Conservation (phyloP, 1,284 basidiomycete genomes). For the Testicularia cyperi region DNA sequence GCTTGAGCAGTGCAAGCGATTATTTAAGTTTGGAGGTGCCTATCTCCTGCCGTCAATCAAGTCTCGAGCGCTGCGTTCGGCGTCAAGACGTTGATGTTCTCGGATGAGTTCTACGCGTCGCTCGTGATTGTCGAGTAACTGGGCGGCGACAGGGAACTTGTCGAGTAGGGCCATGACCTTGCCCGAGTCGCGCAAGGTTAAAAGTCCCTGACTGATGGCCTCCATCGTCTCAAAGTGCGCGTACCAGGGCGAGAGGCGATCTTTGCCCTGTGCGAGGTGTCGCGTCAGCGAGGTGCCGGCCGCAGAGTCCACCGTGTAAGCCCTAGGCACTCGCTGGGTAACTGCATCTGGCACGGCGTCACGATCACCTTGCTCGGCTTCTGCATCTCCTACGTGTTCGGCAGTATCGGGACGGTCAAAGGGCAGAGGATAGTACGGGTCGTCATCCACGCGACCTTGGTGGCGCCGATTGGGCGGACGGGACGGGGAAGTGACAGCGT, state of each 20-base stretch:
- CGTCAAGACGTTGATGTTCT: slow-evolving; percentile 15
- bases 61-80: slow-evolving; percentile 17
- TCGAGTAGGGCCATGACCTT: slow-evolving; percentile 10
- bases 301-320: slow-evolving; percentile 8
- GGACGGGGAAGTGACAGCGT: slow-evolving; percentile 10
- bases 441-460: slow-evolving; percentile 16
- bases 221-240: slow-evolving; percentile 37
- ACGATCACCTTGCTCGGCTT: background rate
- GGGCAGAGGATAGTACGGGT: slow-evolving; percentile 16
- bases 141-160: slow-evolving; percentile 9
- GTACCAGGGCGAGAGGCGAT: slow-evolving; percentile 27
- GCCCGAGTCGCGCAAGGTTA: slow-evolving; percentile 2
- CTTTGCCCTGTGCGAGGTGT: slow-evolving; percentile 1
- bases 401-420: slow-evolving; percentile 6
- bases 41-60: slow-evolving; percentile 25
- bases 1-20: background rate
- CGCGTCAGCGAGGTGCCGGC: slow-evolving; percentile 2
- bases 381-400: background rate
- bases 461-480: slow-evolving; percentile 17
- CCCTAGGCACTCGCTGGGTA: slow-evolving; percentile 2
- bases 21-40: too few species aligned
- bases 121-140: slow-evolving; percentile 17
- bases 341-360: background rate
- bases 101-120: slow-evolving; percentile 20
- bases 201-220: slow-evolving; percentile 19